Evolutionary conservation across 495 filamentous ascomycete genomes (phyloP), one percentile per base, ranked within the genome.

Genomic region (Aspergillus leporis): DNA sequence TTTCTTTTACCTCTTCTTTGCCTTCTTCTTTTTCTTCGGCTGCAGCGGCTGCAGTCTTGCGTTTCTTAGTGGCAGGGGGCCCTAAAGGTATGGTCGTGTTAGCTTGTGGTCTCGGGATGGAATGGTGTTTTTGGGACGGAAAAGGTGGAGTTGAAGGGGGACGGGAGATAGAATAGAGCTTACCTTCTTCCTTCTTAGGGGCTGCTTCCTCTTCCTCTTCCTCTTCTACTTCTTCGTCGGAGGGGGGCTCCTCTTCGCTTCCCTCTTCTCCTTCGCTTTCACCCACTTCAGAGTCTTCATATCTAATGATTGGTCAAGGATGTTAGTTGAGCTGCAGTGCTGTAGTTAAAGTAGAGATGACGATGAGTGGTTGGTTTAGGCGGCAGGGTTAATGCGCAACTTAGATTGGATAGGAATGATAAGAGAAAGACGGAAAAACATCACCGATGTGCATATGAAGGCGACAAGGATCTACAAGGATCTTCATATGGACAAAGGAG

Each of bases 251-350:
- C 10, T 70, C 59, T 30, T 66, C 64, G n/a, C 66, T 68, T 28
- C 60, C 71, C 48, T 68, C 72, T 40, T 67, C 71, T 5, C 71
- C 66, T 36, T 71, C 74, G 40, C 75, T 68, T 21, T 76, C 82
- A 13, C 78, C 80, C 41, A 82, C 76, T 9, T 84, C 81, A 36
- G 85, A 83, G 64, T 73, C 71, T 65, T 84, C 76, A 61, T 83
- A 79, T 63, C 77, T 81, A 28, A 21, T 5, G 1, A 57, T 34
- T 9, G 13, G 14, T n/a, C 5, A 21, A 32, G 38, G 28, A 23
- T 55, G 45, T 21, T 23, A 55, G 12, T 45, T 22, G 19, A 46
- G 4, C 3, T 9, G 31, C 14, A 16, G 22, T 55, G 14, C 13
- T 10, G 3, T 22, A 30, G 28, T 22, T 22, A 21, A 14, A 3